These are phyloP conservation scores for Gamarada debralockiae DNA, from an alignment of 495 filamentous ascomycete species.

Conservation along the genomic window DNA sequence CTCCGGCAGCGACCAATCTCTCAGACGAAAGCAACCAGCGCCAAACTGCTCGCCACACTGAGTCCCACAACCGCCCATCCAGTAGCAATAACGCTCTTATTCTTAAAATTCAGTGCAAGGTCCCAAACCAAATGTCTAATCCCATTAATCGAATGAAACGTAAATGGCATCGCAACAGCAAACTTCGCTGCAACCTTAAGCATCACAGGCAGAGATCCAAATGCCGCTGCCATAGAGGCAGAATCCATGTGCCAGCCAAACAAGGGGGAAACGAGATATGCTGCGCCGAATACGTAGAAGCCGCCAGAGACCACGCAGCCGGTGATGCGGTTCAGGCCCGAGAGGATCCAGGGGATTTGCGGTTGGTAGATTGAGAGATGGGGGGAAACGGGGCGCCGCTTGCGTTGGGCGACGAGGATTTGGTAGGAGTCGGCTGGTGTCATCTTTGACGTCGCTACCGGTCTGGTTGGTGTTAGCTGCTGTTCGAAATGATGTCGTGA, in stretches of 20 bases:
- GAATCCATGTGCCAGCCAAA: conserved; percentile 85
- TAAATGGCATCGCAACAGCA: conserved; percentile 73
- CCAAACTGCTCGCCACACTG: conserved; percentile 57
- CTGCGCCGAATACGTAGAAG: conserved; percentile 78
- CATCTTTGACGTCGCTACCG: conserved; percentile 55
- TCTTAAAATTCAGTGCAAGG: conserved; percentile 61
- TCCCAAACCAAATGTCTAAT: conserved; percentile 91
- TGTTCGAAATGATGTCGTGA: too few species aligned
- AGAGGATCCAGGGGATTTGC: conserved; percentile 81
- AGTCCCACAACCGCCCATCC: conserved; percentile 74
- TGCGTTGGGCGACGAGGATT: conserved; percentile 83
- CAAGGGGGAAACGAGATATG: conserved; percentile 78
- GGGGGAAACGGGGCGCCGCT: conserved; percentile 77
- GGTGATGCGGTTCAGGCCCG: conserved; percentile 74
- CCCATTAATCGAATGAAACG: conserved; percentile 83
- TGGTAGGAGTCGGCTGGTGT: conserved; percentile 53
- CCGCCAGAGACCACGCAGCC: conserved; percentile 65
- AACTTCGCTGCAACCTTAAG: conserved; percentile 73
- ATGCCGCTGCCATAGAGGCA: conserved; percentile 70
- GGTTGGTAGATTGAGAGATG: conserved; percentile 88
- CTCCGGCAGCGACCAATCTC: conserved; percentile 22
- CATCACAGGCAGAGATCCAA: conserved; percentile 61
- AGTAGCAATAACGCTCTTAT: conserved; percentile 65
- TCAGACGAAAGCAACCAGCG: conserved; percentile 52
- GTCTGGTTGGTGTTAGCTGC: conserved; percentile 30